A percentile compares a stretch with the other conserved stretches of the same genome.
Evolutionary conservation across 371 early-diverging fungal genomes (phyloP).

Genomic region (Capniomyces stellatus): DNA sequence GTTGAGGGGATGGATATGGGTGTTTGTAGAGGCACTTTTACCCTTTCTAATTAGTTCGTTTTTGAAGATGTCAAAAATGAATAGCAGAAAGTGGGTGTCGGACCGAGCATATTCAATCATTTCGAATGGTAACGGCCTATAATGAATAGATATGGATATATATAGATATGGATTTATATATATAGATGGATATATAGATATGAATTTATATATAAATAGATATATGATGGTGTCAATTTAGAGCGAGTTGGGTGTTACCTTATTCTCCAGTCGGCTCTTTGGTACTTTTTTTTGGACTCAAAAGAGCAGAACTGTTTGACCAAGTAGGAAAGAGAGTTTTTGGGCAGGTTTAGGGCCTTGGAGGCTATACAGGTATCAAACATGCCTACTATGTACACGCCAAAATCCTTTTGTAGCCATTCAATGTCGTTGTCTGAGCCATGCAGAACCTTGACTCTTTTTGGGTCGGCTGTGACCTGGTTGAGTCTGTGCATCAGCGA

Average conservation of each 20-base stretch:
- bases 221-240: background rate
- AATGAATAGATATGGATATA: too few relatives aligned
- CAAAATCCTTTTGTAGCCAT: conserved; percentile 96
- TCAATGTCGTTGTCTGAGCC: conserved; percentile 91
- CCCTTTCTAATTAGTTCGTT: conserved; percentile 44
- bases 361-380: conserved; percentile 95
- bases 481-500: conserved; percentile 57
- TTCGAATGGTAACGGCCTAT: conserved; percentile 76
- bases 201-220: background rate
- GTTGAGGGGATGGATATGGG: conserved; percentile 12
- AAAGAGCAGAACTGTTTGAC: conserved; percentile 56
- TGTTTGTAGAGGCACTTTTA: conserved; percentile 5
- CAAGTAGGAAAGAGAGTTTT: conserved; percentile 67
- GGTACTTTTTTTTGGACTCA: conserved; percentile 83
- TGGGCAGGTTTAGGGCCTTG: conserved; percentile 47
- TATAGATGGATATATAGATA: conserved; percentile 1
- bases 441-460: conserved; percentile 82
- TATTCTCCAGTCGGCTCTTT: conserved; percentile 94
- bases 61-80: conserved; percentile 81
- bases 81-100: conserved; percentile 90
- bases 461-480: conserved; percentile 67
- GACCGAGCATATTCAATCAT: conserved; percentile 85
- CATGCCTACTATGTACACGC: conserved; percentile 82
- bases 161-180: conserved; percentile 7
- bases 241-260: conserved; percentile 24